A percentile compares a stretch with the other conserved stretches of the same genome.
phyloP scores from a whole-genome alignment of 163 green algal genomes.

The Scenedesmus sp. region DNA sequence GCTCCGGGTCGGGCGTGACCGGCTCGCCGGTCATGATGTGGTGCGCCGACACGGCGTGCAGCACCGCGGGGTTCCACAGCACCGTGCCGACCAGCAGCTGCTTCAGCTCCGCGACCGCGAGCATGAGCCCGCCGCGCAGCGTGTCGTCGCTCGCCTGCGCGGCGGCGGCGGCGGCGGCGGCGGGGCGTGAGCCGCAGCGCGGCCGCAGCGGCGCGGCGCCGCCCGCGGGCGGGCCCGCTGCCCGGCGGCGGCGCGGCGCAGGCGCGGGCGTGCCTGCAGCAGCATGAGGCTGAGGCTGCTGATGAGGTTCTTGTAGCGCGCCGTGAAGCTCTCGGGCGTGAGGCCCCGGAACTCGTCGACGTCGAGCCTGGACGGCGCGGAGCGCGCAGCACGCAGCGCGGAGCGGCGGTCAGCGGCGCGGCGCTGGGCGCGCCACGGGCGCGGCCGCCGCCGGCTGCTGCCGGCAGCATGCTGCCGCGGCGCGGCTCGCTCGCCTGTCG shows the following conservation, averaged over 20 bases:
- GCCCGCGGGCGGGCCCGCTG: too few relatives aligned
- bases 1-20: slow-evolving; percentile 15
- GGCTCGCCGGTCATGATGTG: slow-evolving; percentile 22
- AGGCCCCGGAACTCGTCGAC: slow-evolving; percentile 24
- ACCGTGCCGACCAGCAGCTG: slow-evolving; percentile 37
- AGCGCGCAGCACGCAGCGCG: neutral
- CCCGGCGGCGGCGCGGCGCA: too few relatives aligned
- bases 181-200: too few relatives aligned
- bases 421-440: too few relatives aligned
- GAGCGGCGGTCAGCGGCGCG: too few relatives aligned
- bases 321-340: slow-evolving; percentile 9
- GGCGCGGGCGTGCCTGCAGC: too few relatives aligned
- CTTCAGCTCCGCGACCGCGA: slow-evolving; percentile 30
- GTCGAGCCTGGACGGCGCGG: slow-evolving; percentile 13
- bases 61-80: slow-evolving; percentile 20
- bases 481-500: slow-evolving; percentile 2
- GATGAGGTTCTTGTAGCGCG: slow-evolving; percentile 29
- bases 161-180: neutral
- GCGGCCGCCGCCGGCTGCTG: neutral
- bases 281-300: slow-evolving; percentile 36
- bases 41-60: slow-evolving; percentile 17
- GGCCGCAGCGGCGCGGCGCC: too few relatives aligned
- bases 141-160: slow-evolving; percentile 28
- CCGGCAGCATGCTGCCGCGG: too few relatives aligned
- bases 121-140: slow-evolving; percentile 24